A percentile compares a stretch with the other conserved stretches of the same genome.
phyloP scores from a whole-genome alignment of 305 asterid genomes.

The Solanum hybrid region DNA sequence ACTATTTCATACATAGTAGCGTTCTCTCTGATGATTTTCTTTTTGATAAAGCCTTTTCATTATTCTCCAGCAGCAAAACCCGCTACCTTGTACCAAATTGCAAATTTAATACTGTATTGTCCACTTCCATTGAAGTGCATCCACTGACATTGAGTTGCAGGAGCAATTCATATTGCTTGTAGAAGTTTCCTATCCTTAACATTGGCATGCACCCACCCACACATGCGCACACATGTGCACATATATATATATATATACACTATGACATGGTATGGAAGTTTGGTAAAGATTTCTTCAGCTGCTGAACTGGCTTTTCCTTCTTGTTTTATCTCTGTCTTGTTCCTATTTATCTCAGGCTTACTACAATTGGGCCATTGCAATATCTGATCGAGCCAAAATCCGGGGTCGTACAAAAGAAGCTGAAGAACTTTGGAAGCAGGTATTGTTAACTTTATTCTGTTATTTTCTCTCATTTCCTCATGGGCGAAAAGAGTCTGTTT shows the following conservation, averaged over 20 bases:
- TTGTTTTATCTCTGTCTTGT: background rate
- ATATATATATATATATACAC: background rate
- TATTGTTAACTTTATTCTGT: constrained; percentile 19
- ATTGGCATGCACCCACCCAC: background rate
- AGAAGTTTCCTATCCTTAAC: background rate
- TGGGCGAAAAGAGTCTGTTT: background rate
- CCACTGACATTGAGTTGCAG: background rate
- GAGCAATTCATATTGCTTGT: background rate
- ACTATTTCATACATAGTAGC: background rate
- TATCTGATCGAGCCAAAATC: constrained; percentile 97
- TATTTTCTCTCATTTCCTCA: constrained; percentile 4
- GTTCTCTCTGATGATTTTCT: background rate
- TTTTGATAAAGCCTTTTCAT: background rate
- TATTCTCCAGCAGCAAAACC: background rate
- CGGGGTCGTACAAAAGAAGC: constrained; percentile 99
- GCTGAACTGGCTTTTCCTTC: background rate
- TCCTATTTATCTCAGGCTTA: constrained; percentile 49
- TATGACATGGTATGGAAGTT: background rate
- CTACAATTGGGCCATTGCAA: constrained; percentile 98
- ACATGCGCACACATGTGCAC: background rate
- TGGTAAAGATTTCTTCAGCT: background rate
- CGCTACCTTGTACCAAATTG: background rate
- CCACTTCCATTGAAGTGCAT: background rate
- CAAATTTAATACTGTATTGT: background rate
- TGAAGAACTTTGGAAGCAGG: constrained; percentile 98